Evolutionary conservation across 805 yeast species (phyloP), one percentile per base, ranked within the genome.

Genomic region (Saitoella complicata): DNA sequence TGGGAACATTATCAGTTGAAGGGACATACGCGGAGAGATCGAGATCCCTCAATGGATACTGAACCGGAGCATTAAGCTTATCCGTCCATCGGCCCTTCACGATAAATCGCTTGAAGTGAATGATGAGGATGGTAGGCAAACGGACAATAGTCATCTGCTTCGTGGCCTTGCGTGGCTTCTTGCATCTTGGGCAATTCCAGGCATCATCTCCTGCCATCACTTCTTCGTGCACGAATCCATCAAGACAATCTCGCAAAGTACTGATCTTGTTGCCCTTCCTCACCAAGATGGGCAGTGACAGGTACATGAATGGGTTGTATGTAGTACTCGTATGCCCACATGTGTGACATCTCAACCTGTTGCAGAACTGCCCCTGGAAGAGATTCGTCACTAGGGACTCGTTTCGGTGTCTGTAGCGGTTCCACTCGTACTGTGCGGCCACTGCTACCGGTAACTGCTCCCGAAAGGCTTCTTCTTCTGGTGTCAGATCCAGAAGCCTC

Each of bases 361-460:
- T 81, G 41, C 80, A 70, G 54, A 79, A 81, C 60, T 87, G 96
- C 1, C 96, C 97, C 57, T 84, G 94, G 58, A 84, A 84, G 43
- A 75, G 70, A 52, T 82, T 87, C 2, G 82, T 91, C 29, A 87
- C 71, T 1, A 78, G 69, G 37, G 95, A 84, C 51, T 79, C 77
- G 57, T 87, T 85, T 13, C 82, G 71, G 46, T 76, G 77, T 45
- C 84, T 64, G 57, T 85, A 85, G 46, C 93, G 66, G 55, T 83
- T 94, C 97, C 97, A 87, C 58, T 87, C 95, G 42, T 85, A 74
- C 0, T 91, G 73, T 0, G 94, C 78, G 0, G 94, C 95, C 30
- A 81, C 66, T 46, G 95, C 68, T 2, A 85, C 69, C 0, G 93
- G 80, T 55, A 84, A 61, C 31, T 62, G 61, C 56, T 87, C 97